Evolutionary conservation across 2,329 filamentous ascomycete species (phyloP).

Genomic region (Keithomyces neogunnii): DNA sequence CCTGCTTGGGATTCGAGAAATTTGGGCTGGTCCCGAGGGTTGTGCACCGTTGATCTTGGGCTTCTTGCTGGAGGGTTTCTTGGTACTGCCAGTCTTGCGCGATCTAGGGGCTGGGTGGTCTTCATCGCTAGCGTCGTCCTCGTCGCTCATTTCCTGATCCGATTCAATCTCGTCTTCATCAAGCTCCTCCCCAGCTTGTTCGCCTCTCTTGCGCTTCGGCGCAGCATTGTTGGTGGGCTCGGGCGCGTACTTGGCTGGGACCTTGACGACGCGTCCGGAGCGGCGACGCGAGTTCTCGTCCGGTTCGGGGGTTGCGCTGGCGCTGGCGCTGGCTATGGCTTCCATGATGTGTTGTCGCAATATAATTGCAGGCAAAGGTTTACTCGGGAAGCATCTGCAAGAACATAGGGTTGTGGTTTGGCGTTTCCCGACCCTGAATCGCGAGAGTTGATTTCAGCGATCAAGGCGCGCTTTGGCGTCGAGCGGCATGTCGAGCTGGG

Average conservation of each 20-base stretch:
- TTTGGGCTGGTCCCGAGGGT: constrained; percentile 25
- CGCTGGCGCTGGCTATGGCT: constrained; percentile 3
- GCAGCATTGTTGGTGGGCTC: constrained; percentile 31
- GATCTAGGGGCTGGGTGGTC: constrained; percentile 29
- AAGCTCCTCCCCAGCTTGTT: constrained; percentile 38
- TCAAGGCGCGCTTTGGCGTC: constrained; percentile 9
- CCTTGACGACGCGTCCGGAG: constrained; percentile 59
- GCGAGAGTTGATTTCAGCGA: constrained; percentile 5
- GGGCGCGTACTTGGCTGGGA: constrained; percentile 51
- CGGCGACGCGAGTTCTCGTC: constrained; percentile 51
- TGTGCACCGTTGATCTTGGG: constrained; percentile 52
- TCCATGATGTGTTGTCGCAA: constrained; percentile 12
- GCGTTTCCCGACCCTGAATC: constrained; percentile 1
- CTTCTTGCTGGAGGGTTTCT: constrained; percentile 55
- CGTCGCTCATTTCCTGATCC: constrained; percentile 36
- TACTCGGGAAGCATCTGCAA: constrained; percentile 11
- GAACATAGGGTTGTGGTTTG: constrained; percentile 2
- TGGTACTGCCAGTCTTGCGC: constrained; percentile 34
- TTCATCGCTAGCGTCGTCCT: constrained; percentile 37
- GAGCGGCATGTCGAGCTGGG: constrained; percentile 4
- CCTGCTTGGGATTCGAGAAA: constrained; percentile 39
- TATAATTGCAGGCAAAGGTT: constrained; percentile 3
- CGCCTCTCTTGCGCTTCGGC: constrained; percentile 50
- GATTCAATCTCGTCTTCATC: constrained; percentile 40
- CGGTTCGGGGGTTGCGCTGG: constrained; percentile 30